Evolutionary conservation across 768 basidiomycete species (phyloP), one percentile per base, ranked within the genome.

Genomic region (Leccinum fibrillosum): DNA sequence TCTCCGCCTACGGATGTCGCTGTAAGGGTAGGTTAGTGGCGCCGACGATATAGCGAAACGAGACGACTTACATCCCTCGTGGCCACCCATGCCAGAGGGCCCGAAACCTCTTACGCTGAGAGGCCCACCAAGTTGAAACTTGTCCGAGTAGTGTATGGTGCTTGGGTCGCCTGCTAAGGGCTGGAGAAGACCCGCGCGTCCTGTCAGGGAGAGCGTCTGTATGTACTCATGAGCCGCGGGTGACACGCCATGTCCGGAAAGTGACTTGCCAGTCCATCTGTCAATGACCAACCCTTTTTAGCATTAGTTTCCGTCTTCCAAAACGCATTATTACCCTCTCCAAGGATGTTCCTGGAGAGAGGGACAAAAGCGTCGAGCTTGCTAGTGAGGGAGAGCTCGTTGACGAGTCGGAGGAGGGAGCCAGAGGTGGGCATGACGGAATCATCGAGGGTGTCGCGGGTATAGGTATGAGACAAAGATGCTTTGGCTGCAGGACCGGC

Each of bases 71-170:
- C 92, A 66, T 17, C 84, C 82, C 60, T 94, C 92, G 21, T 79
- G 80, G 0, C 89, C 87, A 5, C 94, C 94, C 75, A 97, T 77
- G 4, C 86, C 78, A 66, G 90, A 92, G 6, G 79, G 77, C 47
- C 80, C 80, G 74, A 96, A 95, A 52, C 84, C 82, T 5, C 97
- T 79, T 0, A 98, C 79, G 54, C 86, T 92, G 7, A 88, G 83
- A 0, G 97, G 94, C 0, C 97, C 97, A 25, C 97, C 97, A 0
- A 98, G 80, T 62, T 96, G 94, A 71, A 94, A 94, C 5, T 94
- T 85, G 73, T 99, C 97, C 1, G 86, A 80, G 65, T 92, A 89
- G 23, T 85, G 80, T 11, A 62, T 9, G 5, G 60, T 62, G 7
- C 54, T 55, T 10, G 82, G 79, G 12, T 77, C 72, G 11, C 77